phyloP scores from a whole-genome alignment of 2,329 filamentous ascomycete genomes.

The Aspergillus sp. region DNA sequence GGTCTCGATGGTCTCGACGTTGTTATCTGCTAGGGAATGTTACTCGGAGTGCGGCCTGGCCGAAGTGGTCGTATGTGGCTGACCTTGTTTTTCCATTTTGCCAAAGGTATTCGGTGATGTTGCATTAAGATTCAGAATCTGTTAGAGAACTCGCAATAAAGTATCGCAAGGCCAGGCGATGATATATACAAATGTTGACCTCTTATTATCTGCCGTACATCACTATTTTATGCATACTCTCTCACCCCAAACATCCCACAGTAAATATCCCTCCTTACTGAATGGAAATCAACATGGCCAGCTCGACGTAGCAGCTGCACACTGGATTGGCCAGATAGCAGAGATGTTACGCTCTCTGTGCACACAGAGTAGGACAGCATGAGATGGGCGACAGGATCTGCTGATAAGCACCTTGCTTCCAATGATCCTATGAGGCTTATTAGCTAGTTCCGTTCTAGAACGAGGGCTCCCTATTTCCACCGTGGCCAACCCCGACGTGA shows the following conservation, averaged over 20 bases:
- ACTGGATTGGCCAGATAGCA: neutral
- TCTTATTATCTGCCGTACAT: neutral
- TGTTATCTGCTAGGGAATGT: conserved; percentile 1
- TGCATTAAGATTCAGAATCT: too few species aligned
- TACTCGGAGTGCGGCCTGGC: neutral
- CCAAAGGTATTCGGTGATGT: neutral
- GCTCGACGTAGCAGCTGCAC: neutral
- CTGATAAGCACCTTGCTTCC: neutral
- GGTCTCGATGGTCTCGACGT: neutral
- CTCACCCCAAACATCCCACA: neutral
- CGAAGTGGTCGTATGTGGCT: neutral
- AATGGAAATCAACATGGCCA: neutral
- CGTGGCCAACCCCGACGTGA: too few species aligned
- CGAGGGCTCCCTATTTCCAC: too few species aligned
- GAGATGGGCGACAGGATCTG: neutral
- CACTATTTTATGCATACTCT: neutral
- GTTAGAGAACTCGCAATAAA: too few species aligned
- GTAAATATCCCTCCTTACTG: neutral
- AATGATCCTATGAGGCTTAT: neutral
- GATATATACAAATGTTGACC: neutral
- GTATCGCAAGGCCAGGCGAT: too few species aligned
- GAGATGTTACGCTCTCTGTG: neutral
- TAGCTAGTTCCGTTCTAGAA: neutral
- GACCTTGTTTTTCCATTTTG: neutral
- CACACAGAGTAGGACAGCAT: too few species aligned